Evolutionary conservation across 2,329 filamentous ascomycete species (phyloP), one percentile per base, ranked within the genome.

Genomic region (Chalaropsis ovoidea): DNA sequence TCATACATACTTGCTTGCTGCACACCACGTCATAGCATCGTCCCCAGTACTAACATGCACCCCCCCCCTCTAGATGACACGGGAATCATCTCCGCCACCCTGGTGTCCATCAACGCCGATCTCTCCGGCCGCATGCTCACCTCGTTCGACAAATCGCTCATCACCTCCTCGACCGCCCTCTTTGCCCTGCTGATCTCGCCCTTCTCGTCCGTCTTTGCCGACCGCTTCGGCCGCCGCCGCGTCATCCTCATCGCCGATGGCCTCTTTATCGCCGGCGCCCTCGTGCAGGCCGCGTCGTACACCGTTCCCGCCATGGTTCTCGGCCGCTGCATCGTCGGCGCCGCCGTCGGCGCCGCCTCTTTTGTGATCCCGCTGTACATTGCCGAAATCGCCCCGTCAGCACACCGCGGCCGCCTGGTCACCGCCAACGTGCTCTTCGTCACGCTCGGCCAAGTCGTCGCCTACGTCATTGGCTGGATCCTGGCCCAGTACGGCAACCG

Each of bases 281-380:
- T 86, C 2, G 71, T 84, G 43, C 89, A 92, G 73, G 84, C 86
- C 0, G 70, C 76, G 58, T 81, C 83, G 67, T 74, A 71, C 1
- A 82, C 79, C 0, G 86, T 93, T 0, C 70, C 75, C 13, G 72
- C 73, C 11, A 90, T 93, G 87, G 82, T 90, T 0, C 69, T 78
- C 0, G 89, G 89, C 0, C 78, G 89, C 3, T 81, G 82, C 39
- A 77, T 91, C 1, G 86, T 93, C 1, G 89, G 89, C 35, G 78
- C 85, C 0, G 88, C 84, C 0, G 86, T 93, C 0, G 89, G 89
- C 17, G 85, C 85, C 1, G 88, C 88, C 8, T 90, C 86, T 72
- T 88, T 95, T 70, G 88, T 95, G 3, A 87, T 90, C 39, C 92
- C 92, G 58, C 75, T 96, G 70, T 95, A 95, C 75, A 93, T 96